Conservation (phyloP, 2,329 filamentous ascomycete species). For the Emericellopsis cladophorae region DNA sequence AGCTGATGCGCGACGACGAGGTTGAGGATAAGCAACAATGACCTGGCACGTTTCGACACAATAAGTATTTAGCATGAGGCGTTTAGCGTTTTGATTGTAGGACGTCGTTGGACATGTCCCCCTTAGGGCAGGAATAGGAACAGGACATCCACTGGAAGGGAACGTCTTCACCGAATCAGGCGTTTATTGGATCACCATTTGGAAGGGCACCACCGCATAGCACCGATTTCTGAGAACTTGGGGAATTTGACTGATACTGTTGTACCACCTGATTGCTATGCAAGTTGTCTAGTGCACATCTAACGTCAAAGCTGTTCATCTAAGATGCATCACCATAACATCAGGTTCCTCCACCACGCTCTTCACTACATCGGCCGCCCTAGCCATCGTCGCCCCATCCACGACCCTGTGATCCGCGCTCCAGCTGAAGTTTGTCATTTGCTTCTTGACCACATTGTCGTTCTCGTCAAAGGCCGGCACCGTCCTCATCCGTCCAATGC, state of each 20-base stretch:
- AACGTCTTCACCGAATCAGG: too few relatives aligned
- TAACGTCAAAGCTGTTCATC: slow-evolving; percentile 30
- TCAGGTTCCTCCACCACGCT: slow-evolving; percentile 74
- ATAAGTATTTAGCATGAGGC: too few relatives aligned
- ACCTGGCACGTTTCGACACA: too few relatives aligned
- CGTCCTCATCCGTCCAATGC: slow-evolving; percentile 67
- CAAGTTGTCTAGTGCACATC: background rate
- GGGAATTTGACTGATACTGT: background rate
- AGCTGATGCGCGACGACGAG: slow-evolving; percentile 26
- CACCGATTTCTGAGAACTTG: too few relatives aligned
- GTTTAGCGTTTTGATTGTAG: too few relatives aligned
- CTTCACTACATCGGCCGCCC: slow-evolving; percentile 73
- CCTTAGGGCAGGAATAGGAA: too few relatives aligned
- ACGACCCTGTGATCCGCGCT: slow-evolving; percentile 90
- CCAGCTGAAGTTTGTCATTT: slow-evolving; percentile 89
- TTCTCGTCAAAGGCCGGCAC: slow-evolving; percentile 65
- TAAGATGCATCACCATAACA: slow-evolving; percentile 71
- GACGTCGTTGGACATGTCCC: too few relatives aligned
- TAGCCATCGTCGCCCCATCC: slow-evolving; percentile 88
- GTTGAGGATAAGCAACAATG: background rate
- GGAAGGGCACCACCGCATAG: too few relatives aligned
- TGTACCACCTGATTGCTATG: background rate
- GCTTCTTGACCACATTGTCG: slow-evolving; percentile 54
- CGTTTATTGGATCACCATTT: too few relatives aligned
- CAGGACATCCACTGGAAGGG: too few relatives aligned